phyloP scores from a whole-genome alignment of 768 basidiomycete species.

The Dendrothele bispora region DNA sequence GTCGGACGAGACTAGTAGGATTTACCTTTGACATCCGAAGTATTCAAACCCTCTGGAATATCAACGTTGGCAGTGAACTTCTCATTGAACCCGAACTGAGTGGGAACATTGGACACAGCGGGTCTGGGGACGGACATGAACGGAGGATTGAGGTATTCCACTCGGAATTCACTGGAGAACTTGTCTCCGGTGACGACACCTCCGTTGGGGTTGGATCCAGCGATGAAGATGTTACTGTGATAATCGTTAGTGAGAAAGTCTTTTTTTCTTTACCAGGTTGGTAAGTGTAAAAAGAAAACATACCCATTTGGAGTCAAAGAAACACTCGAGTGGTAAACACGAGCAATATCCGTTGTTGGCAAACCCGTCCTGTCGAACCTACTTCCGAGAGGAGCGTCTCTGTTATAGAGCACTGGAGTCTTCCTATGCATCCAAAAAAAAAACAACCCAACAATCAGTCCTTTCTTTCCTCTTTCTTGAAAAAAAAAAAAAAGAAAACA shows the following conservation, averaged over 20 bases:
- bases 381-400: slow-evolving; percentile 30
- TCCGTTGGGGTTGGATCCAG: slow-evolving; percentile 30
- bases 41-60: slow-evolving; percentile 20
- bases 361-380: slow-evolving; percentile 34
- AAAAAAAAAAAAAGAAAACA: slow-evolving; percentile 13
- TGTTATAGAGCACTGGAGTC: slow-evolving; percentile 41
- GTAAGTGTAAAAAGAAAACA: slow-evolving; percentile 10
- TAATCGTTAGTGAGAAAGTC: slow-evolving; percentile 6
- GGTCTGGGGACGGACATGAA: slow-evolving; percentile 26
- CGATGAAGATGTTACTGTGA: slow-evolving; percentile 14
- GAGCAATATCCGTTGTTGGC: slow-evolving; percentile 26
- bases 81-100: slow-evolving; percentile 28
- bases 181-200: slow-evolving; percentile 32
- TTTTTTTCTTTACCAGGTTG: slow-evolving; percentile 26
- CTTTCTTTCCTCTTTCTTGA: background rate
- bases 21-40: slow-evolving; percentile 15
- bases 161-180: slow-evolving; percentile 22
- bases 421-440: slow-evolving; percentile 13
- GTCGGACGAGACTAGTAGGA: background rate
- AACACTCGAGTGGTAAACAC: slow-evolving; percentile 35
- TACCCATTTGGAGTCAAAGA: slow-evolving; percentile 31
- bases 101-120: slow-evolving; percentile 22
- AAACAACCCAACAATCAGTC: background rate
- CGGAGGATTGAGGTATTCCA: slow-evolving; percentile 31
- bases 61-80: slow-evolving; percentile 31